Evolutionary conservation across 2,329 filamentous ascomycete genomes (phyloP).

Genomic region (Graphilbum ipis-grandicollis): DNA sequence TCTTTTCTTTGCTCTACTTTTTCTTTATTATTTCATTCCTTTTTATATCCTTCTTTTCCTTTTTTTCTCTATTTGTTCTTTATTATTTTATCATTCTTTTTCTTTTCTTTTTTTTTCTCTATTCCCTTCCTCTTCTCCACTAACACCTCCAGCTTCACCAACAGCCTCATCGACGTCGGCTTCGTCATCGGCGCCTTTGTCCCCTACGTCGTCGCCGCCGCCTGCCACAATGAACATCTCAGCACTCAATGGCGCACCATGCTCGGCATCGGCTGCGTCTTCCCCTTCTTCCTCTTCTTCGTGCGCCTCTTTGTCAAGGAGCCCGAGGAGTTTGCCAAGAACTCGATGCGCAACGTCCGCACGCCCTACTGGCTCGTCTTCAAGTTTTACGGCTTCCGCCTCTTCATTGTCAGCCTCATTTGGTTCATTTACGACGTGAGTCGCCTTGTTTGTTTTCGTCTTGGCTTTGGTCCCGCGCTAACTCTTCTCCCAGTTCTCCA

Average conservation of each 20-base stretch:
- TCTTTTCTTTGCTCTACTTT: neutral
- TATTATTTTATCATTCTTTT: too few relatives aligned
- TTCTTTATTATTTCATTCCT: too few relatives aligned
- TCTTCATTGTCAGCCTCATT: constrained; percentile 53
- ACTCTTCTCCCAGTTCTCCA: constrained; percentile 36
- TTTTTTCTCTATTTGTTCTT: constrained; percentile 27
- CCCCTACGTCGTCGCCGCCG: constrained; percentile 43
- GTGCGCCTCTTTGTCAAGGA: constrained; percentile 59
- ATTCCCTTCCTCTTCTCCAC: neutral
- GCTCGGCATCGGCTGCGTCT: constrained; percentile 63
- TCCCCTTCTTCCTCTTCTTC: constrained; percentile 53
- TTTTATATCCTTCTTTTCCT: too few relatives aligned
- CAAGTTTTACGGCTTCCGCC: constrained; percentile 55
- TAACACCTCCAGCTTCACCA: constrained; percentile 37
- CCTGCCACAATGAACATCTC: constrained; percentile 40
- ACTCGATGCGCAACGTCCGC: constrained; percentile 46
- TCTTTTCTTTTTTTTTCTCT: too few relatives aligned
- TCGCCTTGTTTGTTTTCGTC: too few relatives aligned
- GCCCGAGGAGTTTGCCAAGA: constrained; percentile 56
- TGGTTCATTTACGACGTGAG: constrained; percentile 64
- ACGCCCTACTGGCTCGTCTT: constrained; percentile 38
- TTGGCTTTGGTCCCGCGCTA: too few relatives aligned
- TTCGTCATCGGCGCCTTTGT: constrained; percentile 71
- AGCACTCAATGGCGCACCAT: constrained; percentile 68
- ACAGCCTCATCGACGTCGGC: constrained; percentile 28